Evolutionary conservation across 2,329 filamentous ascomycete species (phyloP), one percentile per base, ranked within the genome.

Genomic region (Cylindrodendrum hubeiense): DNA sequence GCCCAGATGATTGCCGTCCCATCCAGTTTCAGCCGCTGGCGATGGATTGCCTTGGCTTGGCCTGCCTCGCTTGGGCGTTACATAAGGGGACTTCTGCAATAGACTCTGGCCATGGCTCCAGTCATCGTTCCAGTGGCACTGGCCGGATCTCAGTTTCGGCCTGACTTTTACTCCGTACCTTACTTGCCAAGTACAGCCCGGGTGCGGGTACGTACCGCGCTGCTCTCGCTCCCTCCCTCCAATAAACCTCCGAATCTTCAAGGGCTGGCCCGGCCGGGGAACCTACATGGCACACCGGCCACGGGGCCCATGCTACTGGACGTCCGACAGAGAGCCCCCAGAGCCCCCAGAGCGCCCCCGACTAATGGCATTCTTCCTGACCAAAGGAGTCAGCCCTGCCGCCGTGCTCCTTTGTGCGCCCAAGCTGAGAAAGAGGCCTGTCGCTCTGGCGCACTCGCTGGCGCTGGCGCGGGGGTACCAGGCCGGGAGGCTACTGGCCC

Each of bases 331-430:
- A n/a, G n/a, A n/a, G n/a, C n/a, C n/a, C n/a, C n/a, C 37, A 12
- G 28, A 9, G 8, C 28, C 8, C 37, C n/a, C 17, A n/a, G n/a
- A 39, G 34, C n/a, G 37, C 34, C 34, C 47, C 52, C 52, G 44
- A 55, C 39, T 33, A 33, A 26, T 22, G 37, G 21, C 37, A 56
- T 30, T 46, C 19, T 51, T 43, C 55, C 55, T 44, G 52, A 46
- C 60, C 53, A 63, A 41, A 57, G 47, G 39, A 57, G 53, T 63
- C 60, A 63, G 60, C 60, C 60, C 53, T 50, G 57, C 50, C 57
- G n/a, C n/a, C 51, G 33, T 50, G 49, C 28, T 49, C 57, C 37
- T 49, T 28, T 44, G 50, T 46, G 24, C 39, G 41, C 50, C 55
- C 50, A 64, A 59, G 55, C 55, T 64, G 61, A 60, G 53, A 30